Base-by-base conservation (phyloP, 208 protist genomes). In the Vickermania ingenoplastis region DNA sequence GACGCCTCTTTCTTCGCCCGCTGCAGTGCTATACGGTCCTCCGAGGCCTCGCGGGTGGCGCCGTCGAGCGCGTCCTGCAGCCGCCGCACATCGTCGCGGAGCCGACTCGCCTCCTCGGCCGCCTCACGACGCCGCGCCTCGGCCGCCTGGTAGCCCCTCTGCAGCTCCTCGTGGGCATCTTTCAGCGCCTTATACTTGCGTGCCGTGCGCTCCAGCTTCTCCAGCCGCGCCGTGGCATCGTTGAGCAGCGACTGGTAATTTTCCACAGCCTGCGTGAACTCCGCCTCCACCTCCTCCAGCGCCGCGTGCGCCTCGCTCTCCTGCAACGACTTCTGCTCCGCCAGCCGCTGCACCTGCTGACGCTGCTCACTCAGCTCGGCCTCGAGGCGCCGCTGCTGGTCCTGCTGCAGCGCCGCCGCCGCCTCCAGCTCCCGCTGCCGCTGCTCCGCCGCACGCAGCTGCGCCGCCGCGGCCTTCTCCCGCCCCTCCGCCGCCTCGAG, bases 101-200 rank as follows among this genome's bases (percentile, higher is more conserved):
- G 41, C 0, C 57, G 24, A 13, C 71, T 60, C 5, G 58, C 59
- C 2, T 53, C 27, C 29, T 51, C 17, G 26, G 59, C n/a, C 64
- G 45, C 22, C 52, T 64, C 41, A 13, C 26, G 45, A 2, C 50
- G 45, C 21, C 58, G 22, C 58, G 73, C 57, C 28, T 71, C 67
- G 57, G 73, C 79, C 52, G 67, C 58, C 53, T 63, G 50, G 5
- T 79, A 23, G 24, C 41, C 41, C 0, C 29, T 49, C 41, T 81
- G 51, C 2, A 69, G 23, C 27, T 88, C 76, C 63, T 89, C 86
- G 53, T 91, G 63, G 11, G 66, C 30, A 51, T 75, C 69, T 61
- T 89, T 90, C 56, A 92, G 68, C 17, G 68, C 30, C 55, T 75
- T 81, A 73, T 94, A 91, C 69, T 80, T 83, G 45, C 80, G 75